Evolutionary conservation across 495 filamentous ascomycete genomes (phyloP).

Genomic region (Sordaria brevicollis): DNA sequence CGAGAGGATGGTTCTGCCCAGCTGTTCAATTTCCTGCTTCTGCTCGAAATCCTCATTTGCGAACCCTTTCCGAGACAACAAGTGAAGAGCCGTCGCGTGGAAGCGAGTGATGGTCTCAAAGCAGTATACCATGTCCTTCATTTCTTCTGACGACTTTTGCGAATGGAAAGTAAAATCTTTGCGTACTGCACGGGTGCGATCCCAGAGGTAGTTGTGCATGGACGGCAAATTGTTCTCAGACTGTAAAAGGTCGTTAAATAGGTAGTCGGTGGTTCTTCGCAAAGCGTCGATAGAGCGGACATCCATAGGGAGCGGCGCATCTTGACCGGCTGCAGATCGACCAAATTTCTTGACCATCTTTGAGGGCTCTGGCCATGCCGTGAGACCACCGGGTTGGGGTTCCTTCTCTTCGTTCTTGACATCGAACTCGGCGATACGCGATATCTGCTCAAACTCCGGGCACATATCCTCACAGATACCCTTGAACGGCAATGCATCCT

Average conservation of each 20-base stretch:
- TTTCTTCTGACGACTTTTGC: slow-evolving; percentile 44
- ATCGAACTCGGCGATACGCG: slow-evolving; percentile 59
- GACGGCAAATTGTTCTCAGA: slow-evolving; percentile 51
- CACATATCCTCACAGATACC: slow-evolving; percentile 93
- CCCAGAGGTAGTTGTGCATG: slow-evolving; percentile 86
- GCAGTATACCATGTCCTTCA: slow-evolving; percentile 65
- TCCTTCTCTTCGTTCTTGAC: slow-evolving; percentile 44
- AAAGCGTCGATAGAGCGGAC: slow-evolving; percentile 72
- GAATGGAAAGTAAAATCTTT: slow-evolving; percentile 92
- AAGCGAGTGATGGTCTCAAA: slow-evolving; percentile 87
- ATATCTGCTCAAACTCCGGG: slow-evolving; percentile 75
- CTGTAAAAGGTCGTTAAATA: slow-evolving; percentile 64
- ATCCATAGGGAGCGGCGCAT: slow-evolving; percentile 84
- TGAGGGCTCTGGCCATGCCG: slow-evolving; percentile 24
- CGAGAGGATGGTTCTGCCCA: slow-evolving; percentile 77
- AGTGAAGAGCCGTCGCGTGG: slow-evolving; percentile 79
- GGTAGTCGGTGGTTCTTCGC: slow-evolving; percentile 68
- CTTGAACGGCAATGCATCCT: slow-evolving; percentile 76
- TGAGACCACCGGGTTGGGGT: slow-evolving; percentile 19
- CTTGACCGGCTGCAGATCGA: slow-evolving; percentile 83
- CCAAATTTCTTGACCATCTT: slow-evolving; percentile 73
- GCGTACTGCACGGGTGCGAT: slow-evolving; percentile 81
- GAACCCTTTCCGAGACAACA: slow-evolving; percentile 56
- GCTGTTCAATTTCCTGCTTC: slow-evolving; percentile 87
- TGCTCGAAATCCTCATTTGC: slow-evolving; percentile 65